Percentiles rank a stretch among this genome's conserved stretches.
Evolutionary conservation across 495 filamentous ascomycete genomes (phyloP).

Genomic region (Daldinia vernicosa): DNA sequence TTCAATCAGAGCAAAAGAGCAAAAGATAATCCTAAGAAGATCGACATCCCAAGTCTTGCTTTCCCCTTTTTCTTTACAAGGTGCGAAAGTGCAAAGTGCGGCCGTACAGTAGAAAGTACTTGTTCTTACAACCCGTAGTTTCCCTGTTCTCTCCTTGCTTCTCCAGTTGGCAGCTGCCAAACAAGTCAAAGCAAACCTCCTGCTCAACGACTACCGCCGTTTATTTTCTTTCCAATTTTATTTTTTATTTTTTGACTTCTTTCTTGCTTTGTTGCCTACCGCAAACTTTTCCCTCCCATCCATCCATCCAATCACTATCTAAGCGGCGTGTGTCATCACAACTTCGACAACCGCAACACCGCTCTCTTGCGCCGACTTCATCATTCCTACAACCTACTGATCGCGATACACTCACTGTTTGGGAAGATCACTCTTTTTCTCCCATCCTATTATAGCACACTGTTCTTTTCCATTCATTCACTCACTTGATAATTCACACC

Average conservation of each 20-base stretch:
- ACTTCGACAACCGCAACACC: conserved; percentile 14
- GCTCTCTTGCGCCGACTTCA: conserved; percentile 17
- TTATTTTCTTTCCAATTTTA: conserved; percentile 11
- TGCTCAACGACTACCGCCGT: conserved; percentile 17
- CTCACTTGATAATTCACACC: conserved; percentile 17
- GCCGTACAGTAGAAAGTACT: conserved; percentile 20
- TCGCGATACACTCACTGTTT: conserved; percentile 25
- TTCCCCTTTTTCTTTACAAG: conserved; percentile 18
- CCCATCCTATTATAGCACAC: conserved; percentile 28
- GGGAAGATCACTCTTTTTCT: conserved; percentile 38
- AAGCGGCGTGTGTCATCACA: conserved; percentile 31
- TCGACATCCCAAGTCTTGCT: conserved; percentile 28
- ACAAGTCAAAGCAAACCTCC: conserved; percentile 38
- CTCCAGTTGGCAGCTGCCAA: conserved; percentile 15
- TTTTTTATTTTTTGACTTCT: background rate
- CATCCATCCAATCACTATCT: conserved; percentile 14
- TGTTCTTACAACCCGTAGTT: conserved; percentile 18
- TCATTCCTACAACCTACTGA: conserved; percentile 30
- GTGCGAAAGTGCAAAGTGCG: conserved; percentile 13
- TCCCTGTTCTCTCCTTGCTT: conserved; percentile 5
- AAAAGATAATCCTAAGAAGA: conserved; percentile 27
- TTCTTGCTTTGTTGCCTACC: conserved; percentile 10
- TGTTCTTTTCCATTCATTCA: conserved; percentile 24
- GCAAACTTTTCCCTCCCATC: conserved; percentile 7
- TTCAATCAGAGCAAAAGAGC: conserved; percentile 32